Base-by-base conservation (phyloP, 2,329 filamentous ascomycete species). In the Trichoderma afroharzianum region DNA sequence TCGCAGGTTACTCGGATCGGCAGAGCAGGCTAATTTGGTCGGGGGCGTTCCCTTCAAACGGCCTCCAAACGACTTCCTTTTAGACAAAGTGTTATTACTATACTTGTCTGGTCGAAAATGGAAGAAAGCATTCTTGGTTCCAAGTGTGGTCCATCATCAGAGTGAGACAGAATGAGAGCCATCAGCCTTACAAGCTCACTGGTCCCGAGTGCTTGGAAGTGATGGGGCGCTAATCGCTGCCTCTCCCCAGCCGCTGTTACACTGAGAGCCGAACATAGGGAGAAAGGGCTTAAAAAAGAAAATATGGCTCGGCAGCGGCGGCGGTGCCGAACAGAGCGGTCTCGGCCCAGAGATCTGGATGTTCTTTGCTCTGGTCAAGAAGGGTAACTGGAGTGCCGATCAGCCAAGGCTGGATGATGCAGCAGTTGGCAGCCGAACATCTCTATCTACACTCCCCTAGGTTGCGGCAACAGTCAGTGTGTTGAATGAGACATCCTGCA, bases 181-280 rank as follows among this genome's bases (percentile, higher is more conserved):
- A 70, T 72, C 71, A 72, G 71, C 71, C 71, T 72, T 72, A 72
- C 57, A 59, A 59, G 57, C n/a, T 21, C 53, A 58, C 47, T n/a
- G 15, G 67, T 72, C 71, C 71, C 71, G 71, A 69, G 71, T 55
- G 66, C 59, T 70, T 72, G 71, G 71, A 61, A 70, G 71, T 64
- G 71, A 72, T 61, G 67, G 63, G 67, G 71, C 71, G 63, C 71
- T 72, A 70, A 61, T 72, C 47, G 59, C 66, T 33, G 53, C 62
- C 21, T 61, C 71, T 70, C 50, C 58, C 33, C 71, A 59, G 71
- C 71, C 66, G 59, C 58, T 63, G 71, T 64, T 68, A 59, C 59
- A 64, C 58, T 62, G 59, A 39, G 39, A 59, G 47, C 59, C 66
- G 39, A 70, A 70, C 62, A 57, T 57, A 64, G 63, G 58, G 39